A percentile compares a stretch with the other conserved stretches of the same genome.
These are phyloP conservation scores for Chlorella vulgaris DNA, from an alignment of 139 green algal genomes.

Conservation along the genomic window DNA sequence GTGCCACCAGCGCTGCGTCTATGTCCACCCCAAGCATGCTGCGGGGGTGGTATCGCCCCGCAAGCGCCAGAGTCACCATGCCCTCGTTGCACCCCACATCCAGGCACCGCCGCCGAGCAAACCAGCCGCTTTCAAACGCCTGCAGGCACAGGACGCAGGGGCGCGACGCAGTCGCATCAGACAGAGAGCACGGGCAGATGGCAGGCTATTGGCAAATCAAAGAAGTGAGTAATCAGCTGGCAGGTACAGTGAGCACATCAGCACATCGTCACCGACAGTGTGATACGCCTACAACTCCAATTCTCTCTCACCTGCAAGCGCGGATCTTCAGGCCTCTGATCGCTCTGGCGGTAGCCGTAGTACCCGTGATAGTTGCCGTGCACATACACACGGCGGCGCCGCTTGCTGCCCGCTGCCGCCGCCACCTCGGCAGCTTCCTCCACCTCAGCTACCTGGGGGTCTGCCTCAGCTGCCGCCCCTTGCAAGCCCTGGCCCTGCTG, in stretches of 20 bases:
- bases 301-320: slow-evolving; percentile 47
- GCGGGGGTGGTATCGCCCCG: slow-evolving; percentile 48
- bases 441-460: background rate
- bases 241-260: too few relatives aligned
- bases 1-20: slow-evolving; percentile 71
- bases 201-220: background rate
- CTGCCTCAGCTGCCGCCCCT: background rate
- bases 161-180: background rate
- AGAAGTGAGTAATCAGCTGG: background rate
- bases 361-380: slow-evolving; percentile 91
- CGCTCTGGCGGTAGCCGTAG: slow-evolving; percentile 75
- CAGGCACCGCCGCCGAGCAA: slow-evolving; percentile 67
- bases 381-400: slow-evolving; percentile 34
- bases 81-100: slow-evolving; percentile 96
- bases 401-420: slow-evolving; percentile 10
- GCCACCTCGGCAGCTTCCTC: background rate
- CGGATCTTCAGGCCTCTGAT: slow-evolving; percentile 44
- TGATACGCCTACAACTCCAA: too few relatives aligned
- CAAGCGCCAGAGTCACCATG: slow-evolving; percentile 82
- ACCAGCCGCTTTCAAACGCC: slow-evolving; percentile 72
- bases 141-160: background rate
- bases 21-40: slow-evolving; percentile 87
- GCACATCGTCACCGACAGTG: background rate
- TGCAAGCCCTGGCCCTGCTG: background rate
- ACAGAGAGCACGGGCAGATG: background rate